Conservation (phyloP, 2,329 filamentous ascomycete genomes). For the Penicillium aurantiogriseum region DNA sequence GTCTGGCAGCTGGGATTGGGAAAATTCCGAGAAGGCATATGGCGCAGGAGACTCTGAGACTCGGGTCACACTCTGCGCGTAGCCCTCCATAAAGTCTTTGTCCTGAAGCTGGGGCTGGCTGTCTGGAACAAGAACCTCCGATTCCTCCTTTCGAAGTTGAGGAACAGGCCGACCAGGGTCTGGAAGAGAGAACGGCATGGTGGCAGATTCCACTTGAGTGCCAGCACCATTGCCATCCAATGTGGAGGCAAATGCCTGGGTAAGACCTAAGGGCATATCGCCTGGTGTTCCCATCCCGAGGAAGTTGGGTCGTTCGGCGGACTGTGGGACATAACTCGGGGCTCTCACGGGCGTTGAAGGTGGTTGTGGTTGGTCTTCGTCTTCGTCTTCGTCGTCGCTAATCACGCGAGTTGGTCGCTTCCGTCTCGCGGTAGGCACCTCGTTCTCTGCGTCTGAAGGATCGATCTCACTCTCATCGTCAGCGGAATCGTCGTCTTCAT, state of each 20-base stretch:
- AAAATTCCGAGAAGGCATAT: slow-evolving; percentile 58
- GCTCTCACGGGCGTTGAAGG: slow-evolving; percentile 36
- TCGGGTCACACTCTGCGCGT: slow-evolving; percentile 33
- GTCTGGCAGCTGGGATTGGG: slow-evolving; percentile 70
- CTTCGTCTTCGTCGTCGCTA: slow-evolving; percentile 67
- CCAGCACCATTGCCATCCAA: slow-evolving; percentile 64
- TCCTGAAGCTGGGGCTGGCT: slow-evolving; percentile 52
- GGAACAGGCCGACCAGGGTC: slow-evolving; percentile 58
- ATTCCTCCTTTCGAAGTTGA: slow-evolving; percentile 59
- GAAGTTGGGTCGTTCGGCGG: slow-evolving; percentile 56
- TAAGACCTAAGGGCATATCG: slow-evolving; percentile 63
- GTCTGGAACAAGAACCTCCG: slow-evolving; percentile 60
- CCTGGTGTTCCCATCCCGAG: slow-evolving; percentile 60
- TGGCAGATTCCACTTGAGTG: slow-evolving; percentile 50
- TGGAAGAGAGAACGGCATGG: slow-evolving; percentile 48
- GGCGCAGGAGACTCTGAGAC: slow-evolving; percentile 38
- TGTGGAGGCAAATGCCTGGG: slow-evolving; percentile 87
- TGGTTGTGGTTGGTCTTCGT: slow-evolving; percentile 47
- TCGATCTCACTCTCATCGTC: slow-evolving; percentile 26
- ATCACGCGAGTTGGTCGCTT: slow-evolving; percentile 57
- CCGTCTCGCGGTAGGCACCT: slow-evolving; percentile 50
- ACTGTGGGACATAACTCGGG: slow-evolving; percentile 27
- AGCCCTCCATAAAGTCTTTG: slow-evolving; percentile 46
- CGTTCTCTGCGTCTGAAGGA: slow-evolving; percentile 45
- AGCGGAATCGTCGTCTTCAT: slow-evolving; percentile 46